phyloP scores from a whole-genome alignment of 176 grass and related monocot genomes.

The Juncus effusus region DNA sequence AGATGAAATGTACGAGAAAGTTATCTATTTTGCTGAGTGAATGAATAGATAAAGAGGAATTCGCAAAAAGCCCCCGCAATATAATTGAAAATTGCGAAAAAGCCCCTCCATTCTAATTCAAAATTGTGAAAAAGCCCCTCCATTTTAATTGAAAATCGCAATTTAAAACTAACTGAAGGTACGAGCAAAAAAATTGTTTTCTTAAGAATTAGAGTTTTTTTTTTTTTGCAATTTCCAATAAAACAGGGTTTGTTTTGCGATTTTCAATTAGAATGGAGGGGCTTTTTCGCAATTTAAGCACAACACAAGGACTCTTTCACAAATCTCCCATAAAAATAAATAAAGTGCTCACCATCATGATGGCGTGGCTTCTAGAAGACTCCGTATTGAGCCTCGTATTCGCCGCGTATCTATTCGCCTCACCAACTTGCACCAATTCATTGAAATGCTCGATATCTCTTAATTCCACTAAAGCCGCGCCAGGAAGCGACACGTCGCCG shows the following conservation, averaged over 20 bases:
- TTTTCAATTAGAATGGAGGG: not conserved
- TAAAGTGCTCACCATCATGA: conserved; percentile 62
- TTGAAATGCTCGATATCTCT: conserved; percentile 69
- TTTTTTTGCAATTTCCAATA: not conserved
- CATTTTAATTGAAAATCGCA: too few species aligned
- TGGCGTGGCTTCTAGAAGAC: conserved; percentile 97
- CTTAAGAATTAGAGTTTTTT: not conserved
- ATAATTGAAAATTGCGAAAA: too few species aligned
- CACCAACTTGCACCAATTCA: conserved; percentile 81
- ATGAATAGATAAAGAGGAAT: too few species aligned
- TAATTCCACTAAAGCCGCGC: conserved; percentile 71
- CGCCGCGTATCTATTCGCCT: conserved; percentile 82
- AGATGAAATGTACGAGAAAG: conserved; percentile 29
- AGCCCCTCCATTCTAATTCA: too few species aligned
- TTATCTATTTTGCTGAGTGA: too few species aligned
- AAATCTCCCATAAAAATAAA: not conserved
- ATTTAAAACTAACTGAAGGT: too few species aligned
- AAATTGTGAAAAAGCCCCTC: too few species aligned
- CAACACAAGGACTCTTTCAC: not conserved
- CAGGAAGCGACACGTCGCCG: conserved; percentile 78
- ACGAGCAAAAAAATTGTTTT: too few species aligned
- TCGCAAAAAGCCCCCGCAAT: too few species aligned
- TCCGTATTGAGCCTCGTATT: conserved; percentile 98
- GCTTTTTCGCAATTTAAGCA: too few species aligned
- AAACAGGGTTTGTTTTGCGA: not conserved